phyloP scores from a whole-genome alignment of 2,329 filamentous ascomycete genomes.

The Corynespora cassiicola region DNA sequence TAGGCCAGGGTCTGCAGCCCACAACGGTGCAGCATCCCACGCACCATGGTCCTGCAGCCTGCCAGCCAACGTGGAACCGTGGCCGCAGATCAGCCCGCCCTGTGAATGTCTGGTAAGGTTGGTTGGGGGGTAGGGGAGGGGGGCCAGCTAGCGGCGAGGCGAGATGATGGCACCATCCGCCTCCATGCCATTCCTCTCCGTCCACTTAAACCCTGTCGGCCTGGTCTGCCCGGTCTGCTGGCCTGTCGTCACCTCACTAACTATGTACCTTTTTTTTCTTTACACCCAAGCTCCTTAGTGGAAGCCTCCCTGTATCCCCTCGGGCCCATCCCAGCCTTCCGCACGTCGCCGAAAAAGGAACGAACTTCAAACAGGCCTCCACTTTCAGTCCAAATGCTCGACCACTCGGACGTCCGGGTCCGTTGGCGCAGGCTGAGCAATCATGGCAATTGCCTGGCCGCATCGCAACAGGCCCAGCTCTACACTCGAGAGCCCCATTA shows the following conservation, averaged over 20 bases:
- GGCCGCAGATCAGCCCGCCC: conserved; percentile 38
- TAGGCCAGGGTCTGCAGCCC: conserved; percentile 16
- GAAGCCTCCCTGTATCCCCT: conserved; percentile 25
- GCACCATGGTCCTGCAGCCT: conserved; percentile 24
- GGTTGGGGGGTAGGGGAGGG: conserved; percentile 1
- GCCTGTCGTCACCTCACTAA: conserved; percentile 16
- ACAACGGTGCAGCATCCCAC: conserved; percentile 36
- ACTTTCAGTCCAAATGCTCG: conserved; percentile 12
- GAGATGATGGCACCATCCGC: conserved; percentile 26
- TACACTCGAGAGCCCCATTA: conserved; percentile 11
- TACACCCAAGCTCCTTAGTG: conserved; percentile 36
- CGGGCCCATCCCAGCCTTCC: conserved; percentile 20
- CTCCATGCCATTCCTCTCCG: conserved; percentile 13
- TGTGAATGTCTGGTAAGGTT: conserved; percentile 27
- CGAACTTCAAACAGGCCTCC: conserved; percentile 18
- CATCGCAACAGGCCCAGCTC: conserved; percentile 12
- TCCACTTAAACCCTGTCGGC: conserved; percentile 17
- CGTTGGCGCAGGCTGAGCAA: conserved; percentile 13
- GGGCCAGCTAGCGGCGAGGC: conserved; percentile 22
- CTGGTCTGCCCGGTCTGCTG: conserved; percentile 8
- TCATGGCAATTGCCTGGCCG: conserved; percentile 13
- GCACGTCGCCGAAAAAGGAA: conserved; percentile 21
- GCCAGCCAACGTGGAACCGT: conserved; percentile 36
- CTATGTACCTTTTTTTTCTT: conserved; percentile 23
- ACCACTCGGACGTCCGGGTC: conserved; percentile 18